Evolutionary conservation across 177 flowering plant species (phyloP), one percentile per base, ranked within the genome.

Genomic region (Vitis hybrid): DNA sequence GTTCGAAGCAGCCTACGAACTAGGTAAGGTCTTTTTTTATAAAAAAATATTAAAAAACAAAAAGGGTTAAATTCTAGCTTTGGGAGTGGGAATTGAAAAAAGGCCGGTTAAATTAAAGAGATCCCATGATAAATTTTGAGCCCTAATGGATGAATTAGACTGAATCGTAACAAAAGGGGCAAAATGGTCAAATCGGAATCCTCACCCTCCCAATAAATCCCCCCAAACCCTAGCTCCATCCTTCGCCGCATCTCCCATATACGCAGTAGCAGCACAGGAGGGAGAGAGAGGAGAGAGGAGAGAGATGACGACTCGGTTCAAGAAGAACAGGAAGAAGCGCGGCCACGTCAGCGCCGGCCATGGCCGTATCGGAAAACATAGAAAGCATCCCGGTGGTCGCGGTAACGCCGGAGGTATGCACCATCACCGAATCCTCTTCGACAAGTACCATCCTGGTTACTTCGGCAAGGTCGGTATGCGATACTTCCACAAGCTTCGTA

Each of bases 321-420:
- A 73, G 81, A 84, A 84, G 85, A 80, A 81, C 76, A 65, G 87
- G 48, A 84, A 84, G 84, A 84, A 84, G 84, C 65, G 87, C 9
- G 87, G 87, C 56, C 87, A 84, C 76, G 87, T 84, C n/a, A 84
- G 87, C 74, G 87, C 87, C 58, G 87, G 87, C 18, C 87, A 84
- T 45, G 87, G 87, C 3, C 85, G 87, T 51, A 78, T 84, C 74
- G 87, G 87, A 1, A 84, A 84, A 79, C 87, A 84, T 80, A 66
- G 87, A 4, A 84, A 84, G 82, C 87, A 84, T 59, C 87, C 87
- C 34, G 87, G 85, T 3, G 87, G 87, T 49, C 77, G 87, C 23
- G 87, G 87, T 32, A 83, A 83, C 77, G 87, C 87, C 70, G 87
- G 87, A n/a, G 87, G 87, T 1, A 73, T 83, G 84, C 87, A 83